Evolutionary conservation across 768 basidiomycete genomes (phyloP), one percentile per base, ranked within the genome.

Genomic region (Termitomyces heimii): DNA sequence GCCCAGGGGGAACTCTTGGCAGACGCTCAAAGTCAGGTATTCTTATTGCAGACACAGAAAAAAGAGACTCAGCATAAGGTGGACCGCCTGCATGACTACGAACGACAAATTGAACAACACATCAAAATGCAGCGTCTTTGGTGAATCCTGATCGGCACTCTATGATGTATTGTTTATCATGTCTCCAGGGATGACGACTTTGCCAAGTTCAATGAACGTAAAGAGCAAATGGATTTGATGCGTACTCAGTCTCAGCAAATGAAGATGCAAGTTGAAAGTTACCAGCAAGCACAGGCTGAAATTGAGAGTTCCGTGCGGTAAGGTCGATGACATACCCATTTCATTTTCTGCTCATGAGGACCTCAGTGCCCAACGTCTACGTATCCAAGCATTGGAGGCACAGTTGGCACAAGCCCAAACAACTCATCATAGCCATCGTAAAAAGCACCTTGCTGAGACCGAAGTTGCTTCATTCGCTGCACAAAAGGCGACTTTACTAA

Each of bases 51-150:
- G 67, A 94, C 90, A 20, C 81, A 86, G 63, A 78, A 80, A 62
- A 89, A 90, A 63, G 90, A 90, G 69, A 85, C 79, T 46, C 82
- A 85, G 58, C 89, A 89, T 64, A 94, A 94, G 66, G 82, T 96
- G 13, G 84, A 86, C 59, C 81, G 89, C 18, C 75, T 96, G 43
- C 74, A 78, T 50, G 92, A 96, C 68, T 96, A 94, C 62, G 94
- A 97, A 67, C 76, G 74, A n/a, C 87, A 90, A 63, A 92, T 96
- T 45, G 86, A 91, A 53, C 89, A 94, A 64, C 81, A 92, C 58
- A 74, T 86, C 43, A 82, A 84, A 55, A 81, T 88, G 65, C 89
- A 92, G 65, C 78, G 81, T 51, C 71, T 93, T 62, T 96, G 93
- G 94, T 91, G 68, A 13, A 16, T n/a, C 34, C 1, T 31, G 12